Base-by-base conservation (phyloP, 768 basidiomycete species). In the Ramaria sp. region DNA sequence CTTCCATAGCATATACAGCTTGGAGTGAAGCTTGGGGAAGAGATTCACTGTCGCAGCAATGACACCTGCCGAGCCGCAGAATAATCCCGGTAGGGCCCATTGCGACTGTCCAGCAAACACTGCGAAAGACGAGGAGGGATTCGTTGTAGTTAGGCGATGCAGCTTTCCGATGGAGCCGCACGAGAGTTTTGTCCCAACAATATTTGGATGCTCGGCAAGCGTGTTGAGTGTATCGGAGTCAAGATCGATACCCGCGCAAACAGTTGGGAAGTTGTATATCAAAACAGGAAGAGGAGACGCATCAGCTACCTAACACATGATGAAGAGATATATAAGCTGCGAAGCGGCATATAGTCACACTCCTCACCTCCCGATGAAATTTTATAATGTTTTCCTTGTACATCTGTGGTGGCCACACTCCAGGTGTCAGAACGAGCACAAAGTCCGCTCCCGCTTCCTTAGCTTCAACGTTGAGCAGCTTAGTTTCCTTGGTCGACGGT, bases 121-220 rank as follows among this genome's bases (percentile, higher is more conserved):
- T 3, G 82, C 77, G 60, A 87, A 85, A 39, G 80, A 71, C 2
- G 70, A 63, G 3, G 72, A 58, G 5, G 78, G 67, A 58, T 80
- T 78, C 32, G 76, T 70, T 3, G 80, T 77, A 12, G 83, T 77
- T 42, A 92, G 71, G 16, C 89, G 82, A 52, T 85, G 81, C 43
- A 89, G 79, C 66, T 91, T 93, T 20, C 88, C 88, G 55, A 93
- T 80, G 60, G 82, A 84, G 4, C 84, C 88, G 64, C 88, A 91
- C 30, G 90, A 91, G 22, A 93, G 74, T 68, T 87, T 92, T 49
- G 78, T 81, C 56, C 90, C 90, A 56, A 91, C 84, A 59, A 89
- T 88, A 68, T 92, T 91, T 5, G 85, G 85, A 64, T 90, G 88
- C 43, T 76, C 66, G 3, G 85, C 82, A 32, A 93, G 75, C 16